These are phyloP conservation scores for Podila minutissima DNA, from an alignment of 192 early-diverging fungal species.

Conservation along the genomic window DNA sequence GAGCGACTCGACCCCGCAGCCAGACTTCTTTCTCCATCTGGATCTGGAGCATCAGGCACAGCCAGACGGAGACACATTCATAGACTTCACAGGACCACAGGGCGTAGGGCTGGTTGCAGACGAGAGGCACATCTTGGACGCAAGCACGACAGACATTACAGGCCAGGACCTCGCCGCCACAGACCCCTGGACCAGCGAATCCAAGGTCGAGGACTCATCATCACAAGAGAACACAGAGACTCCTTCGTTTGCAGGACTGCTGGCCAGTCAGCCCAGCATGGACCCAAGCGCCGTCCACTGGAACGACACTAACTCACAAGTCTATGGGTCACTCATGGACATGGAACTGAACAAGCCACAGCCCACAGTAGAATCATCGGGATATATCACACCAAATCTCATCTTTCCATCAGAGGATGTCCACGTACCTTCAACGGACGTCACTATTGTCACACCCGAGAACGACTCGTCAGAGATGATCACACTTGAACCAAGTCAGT, in stretches of 20 bases:
- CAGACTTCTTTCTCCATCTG: constrained; percentile 40
- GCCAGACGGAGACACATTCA: not conserved
- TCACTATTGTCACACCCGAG: not conserved
- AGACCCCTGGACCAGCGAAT: not conserved
- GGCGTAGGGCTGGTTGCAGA: not conserved
- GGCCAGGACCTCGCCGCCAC: not conserved
- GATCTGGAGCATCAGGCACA: constrained; percentile 21
- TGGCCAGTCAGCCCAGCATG: not conserved
- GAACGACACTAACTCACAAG: not conserved
- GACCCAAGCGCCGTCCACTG: constrained; percentile 10
- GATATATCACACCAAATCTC: constrained; percentile 33
- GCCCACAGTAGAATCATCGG: not conserved
- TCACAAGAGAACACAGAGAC: not conserved
- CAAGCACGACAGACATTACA: not conserved
- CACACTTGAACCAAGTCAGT: no score
- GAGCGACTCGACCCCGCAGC: constrained; percentile 33
- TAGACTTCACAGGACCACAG: not conserved
- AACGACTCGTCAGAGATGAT: no score
- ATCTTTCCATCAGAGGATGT: constrained; percentile 21
- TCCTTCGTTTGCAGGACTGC: not conserved
- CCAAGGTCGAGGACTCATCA: not conserved
- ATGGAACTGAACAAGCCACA: constrained; percentile 36
- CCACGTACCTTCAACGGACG: not conserved
- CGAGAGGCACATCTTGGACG: not conserved
- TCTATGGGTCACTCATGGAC: constrained; percentile 37